phyloP scores from a whole-genome alignment of 1,139 yeast genomes.

The Hyphopichia pseudoburtonii region DNA sequence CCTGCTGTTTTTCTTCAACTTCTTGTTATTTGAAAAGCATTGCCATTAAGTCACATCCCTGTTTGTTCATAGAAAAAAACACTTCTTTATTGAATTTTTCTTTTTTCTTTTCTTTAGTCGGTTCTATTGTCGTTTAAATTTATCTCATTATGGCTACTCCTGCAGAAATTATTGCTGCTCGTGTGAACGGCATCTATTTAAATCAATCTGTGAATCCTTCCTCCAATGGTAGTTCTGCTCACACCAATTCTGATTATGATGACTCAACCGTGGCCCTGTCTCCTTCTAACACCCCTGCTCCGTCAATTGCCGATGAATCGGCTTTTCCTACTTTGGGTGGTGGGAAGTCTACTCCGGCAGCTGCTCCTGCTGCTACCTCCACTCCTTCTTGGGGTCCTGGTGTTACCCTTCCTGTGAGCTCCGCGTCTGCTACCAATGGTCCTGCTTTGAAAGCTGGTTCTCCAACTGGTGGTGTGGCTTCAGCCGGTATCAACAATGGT shows the following conservation, averaged over 20 bases:
- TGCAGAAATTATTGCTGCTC: conserved; percentile 60
- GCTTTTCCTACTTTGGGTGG: conserved; percentile 78
- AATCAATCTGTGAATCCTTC: neutral
- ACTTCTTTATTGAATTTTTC: too few species aligned
- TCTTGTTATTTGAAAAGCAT: conserved; percentile 4
- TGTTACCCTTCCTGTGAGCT: conserved; percentile 1
- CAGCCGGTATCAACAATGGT: conserved; percentile 19
- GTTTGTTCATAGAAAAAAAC: conserved; percentile 1
- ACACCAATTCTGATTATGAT: neutral
- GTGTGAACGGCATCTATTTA: conserved; percentile 38
- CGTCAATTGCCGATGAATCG: conserved; percentile 48
- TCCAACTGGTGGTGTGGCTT: conserved; percentile 29
- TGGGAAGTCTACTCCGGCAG: conserved; percentile 19
- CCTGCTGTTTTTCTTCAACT: conserved; percentile 5
- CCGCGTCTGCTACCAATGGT: conserved; percentile 25
- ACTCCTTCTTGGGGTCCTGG: conserved; percentile 35
- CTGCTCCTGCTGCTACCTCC: conserved; percentile 16
- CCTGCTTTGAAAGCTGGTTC: conserved; percentile 36
- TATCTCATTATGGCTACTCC: conserved; percentile 49
- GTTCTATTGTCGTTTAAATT: too few species aligned
- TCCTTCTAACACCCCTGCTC: conserved; percentile 19
- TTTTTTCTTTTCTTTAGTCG: too few species aligned
- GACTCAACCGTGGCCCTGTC: neutral
- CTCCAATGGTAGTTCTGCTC: conserved; percentile 1
- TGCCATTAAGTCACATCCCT: conserved; percentile 3